Evolutionary conservation across 1,284 basidiomycete genomes (phyloP), one percentile per base, ranked within the genome.

Genomic region (Heterobasidion occidentale): DNA sequence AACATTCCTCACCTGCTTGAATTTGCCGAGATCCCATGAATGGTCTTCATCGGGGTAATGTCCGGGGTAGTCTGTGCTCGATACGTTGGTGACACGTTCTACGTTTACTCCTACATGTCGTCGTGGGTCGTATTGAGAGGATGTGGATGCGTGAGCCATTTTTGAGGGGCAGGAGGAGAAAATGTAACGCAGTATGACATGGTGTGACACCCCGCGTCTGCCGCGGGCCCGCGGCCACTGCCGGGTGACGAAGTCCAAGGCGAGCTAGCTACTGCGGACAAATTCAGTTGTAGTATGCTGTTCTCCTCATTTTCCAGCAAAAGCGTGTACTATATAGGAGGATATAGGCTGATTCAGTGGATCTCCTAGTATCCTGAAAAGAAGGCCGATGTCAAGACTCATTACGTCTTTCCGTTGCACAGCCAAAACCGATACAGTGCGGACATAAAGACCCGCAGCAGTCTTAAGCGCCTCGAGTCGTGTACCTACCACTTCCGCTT

Each of bases 11-110:
- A 70, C 92, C 77, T 88, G 67, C 71, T 81, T 81, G 72, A 96
- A 97, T 62, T 75, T 79, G 48, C 76, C 68, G 42, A 94, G 71
- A 70, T 87, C 77, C 94, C 94, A 98, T 1, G 84, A 81, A 66
- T 93, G 79, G 68, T 93, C 89, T 67, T 95, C 90, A 44, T 77
- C 82, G 0, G 92, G 87, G 65, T 90, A 86, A 67, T 94, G 86
- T 0, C 93, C 93, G 7, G 94, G 94, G 67, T 86, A 95, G 60
- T 95, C 90, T 8, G 88, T 88, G 62, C 85, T 92, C 0, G 90
- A 86, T 20, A 94, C 86, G 73, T 95, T 74, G 3, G 84, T 83
- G 8, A 92, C 80, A n/a, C 84, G 79, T 66, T 94, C 92, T 42
- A 85, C 79, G 46, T 80, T 73, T 12, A 86, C 70, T 58, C 78